Base-by-base conservation (phyloP, 2,329 filamentous ascomycete genomes). In the Fusarium hostae region DNA sequence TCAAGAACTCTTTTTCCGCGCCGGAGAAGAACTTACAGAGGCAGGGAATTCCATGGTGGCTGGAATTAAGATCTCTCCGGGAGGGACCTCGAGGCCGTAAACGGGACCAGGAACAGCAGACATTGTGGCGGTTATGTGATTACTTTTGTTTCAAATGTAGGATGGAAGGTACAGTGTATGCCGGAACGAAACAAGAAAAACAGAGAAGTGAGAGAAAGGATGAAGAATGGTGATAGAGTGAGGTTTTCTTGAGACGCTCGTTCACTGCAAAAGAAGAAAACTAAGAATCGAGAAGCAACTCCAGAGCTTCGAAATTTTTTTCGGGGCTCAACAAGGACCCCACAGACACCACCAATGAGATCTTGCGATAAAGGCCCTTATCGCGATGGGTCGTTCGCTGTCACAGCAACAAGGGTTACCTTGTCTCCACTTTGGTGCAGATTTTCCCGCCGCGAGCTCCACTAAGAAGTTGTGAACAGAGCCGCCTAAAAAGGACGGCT, bases 61-160 rank as follows among this genome's bases (percentile, higher is more conserved):
- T 74, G 94, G 92, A 77, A 98, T 90, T 81, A 96, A 86, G 81
- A 94, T 86, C 83, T 94, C 93, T 79, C 92, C 94, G 76, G 93
- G 88, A 77, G 94, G 94, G 83, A 98, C 93, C 86, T 94, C 91
- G 76, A 98, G 92, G 84, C 95, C 94, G 82, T 96, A 99, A 81
- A 98, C 88, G 81, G 93, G 93, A 82, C 96, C 92, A 73, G 89
- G 87, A 78, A 87, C 79, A 72, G 86, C 81, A 82, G 87, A 84
- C 88, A 90, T 90, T 75, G 76, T 84, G 75, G 64, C 57, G 51
- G 54, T n/a, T 50, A 30, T 47, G 47, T 54, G 40, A 54, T 62
- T 43, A 51, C 20, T 52, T 54, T 32, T 54, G 20, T 18, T 32
- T 67, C 28, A 26, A 51, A 34, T 55, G 40, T 43, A 50, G 32